Evolutionary conservation across 1,284 basidiomycete species (phyloP), one percentile per base, ranked within the genome.

Genomic region (Naganishia liquefaciens): DNA sequence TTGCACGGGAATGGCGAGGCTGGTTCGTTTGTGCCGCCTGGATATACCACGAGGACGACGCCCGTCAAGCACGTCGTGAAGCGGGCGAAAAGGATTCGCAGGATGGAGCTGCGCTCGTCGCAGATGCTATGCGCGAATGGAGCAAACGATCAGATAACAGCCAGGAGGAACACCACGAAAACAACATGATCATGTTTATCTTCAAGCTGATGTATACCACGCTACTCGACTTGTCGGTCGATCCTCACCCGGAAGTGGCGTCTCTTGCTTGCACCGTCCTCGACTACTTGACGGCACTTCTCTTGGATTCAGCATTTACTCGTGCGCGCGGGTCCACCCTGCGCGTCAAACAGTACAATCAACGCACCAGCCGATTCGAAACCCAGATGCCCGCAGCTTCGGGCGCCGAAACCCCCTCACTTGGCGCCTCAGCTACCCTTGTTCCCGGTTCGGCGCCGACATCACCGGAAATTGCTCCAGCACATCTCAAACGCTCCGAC

Each of bases 21-120:
- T 93, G 93, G 81, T 93, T 98, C 72, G 90, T 95, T 53, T 87
- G 94, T 39, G 95, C 94, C 63, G 93, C 95, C 0, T 98, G 95
- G 92, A 80, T 92, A 28, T 93, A 94, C 80, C 92, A 91, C 87
- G 90, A 95, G 70, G 75, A 81, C 75, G 90, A 93, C 75, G 87
- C 90, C 70, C 66, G 63, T 39, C 47, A 49, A 17, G 73, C 71
- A 0, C 73, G 74, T 9, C 60, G 73, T 25, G 71, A 70, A 3
- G 66, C 68, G 11, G 86, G 68, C 81, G 84, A 72, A 84, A 86
- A 83, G 80, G 73, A 70, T 0, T 65, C 63, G 0, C 67, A 71
- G 33, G 65, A 70, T 21, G 75, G 78, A 54, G 69, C 66, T 6
- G 87, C 89, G 44, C 81, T 88, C 44, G 79, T 93, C 43, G 84